Percentiles rank a stretch among this genome's conserved stretches.
Conservation (phyloP, 495 filamentous ascomycete species). For the Eremomyces bilateralis region DNA sequence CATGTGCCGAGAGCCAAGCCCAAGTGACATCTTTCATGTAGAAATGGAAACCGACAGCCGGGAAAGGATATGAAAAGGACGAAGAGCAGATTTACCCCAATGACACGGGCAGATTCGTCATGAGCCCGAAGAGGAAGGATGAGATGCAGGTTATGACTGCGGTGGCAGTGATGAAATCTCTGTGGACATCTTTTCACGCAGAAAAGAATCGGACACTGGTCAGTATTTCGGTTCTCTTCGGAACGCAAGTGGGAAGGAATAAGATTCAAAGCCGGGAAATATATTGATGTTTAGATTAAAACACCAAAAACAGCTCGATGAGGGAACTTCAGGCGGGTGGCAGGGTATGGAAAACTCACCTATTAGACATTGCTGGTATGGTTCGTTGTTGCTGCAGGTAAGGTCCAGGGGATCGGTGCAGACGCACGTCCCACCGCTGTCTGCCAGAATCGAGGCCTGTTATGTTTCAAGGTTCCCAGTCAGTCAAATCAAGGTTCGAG, state of each 20-base stretch:
- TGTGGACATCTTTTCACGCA: conserved; percentile 46
- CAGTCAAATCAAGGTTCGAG: too few relatives aligned
- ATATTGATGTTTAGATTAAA: too few relatives aligned
- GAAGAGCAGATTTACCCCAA: conserved; percentile 26
- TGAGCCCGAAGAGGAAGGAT: conserved; percentile 53
- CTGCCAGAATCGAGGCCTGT: conserved; percentile 35
- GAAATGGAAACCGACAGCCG: too few relatives aligned
- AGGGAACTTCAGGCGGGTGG: too few relatives aligned
- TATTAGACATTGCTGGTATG: conserved; percentile 37
- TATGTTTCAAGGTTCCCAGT: not conserved
- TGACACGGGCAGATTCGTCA: conserved; percentile 52
- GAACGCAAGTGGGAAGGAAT: too few relatives aligned
- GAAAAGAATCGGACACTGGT: too few relatives aligned
- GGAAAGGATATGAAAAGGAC: not conserved
- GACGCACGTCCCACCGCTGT: conserved; percentile 52
- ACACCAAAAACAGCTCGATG: too few relatives aligned
- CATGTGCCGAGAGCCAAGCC: too few relatives aligned
- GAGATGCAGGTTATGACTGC: conserved; percentile 52
- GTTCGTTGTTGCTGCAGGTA: conserved; percentile 30
- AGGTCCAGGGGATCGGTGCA: conserved; percentile 29
- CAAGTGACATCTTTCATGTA: too few relatives aligned
- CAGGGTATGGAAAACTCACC: conserved; percentile 3
- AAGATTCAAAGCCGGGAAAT: too few relatives aligned
- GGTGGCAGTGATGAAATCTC: conserved; percentile 60
- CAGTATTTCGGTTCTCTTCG: too few relatives aligned